Base-by-base conservation (phyloP, 352 stramenopile species). In the Halophytophthora polymorphica region DNA sequence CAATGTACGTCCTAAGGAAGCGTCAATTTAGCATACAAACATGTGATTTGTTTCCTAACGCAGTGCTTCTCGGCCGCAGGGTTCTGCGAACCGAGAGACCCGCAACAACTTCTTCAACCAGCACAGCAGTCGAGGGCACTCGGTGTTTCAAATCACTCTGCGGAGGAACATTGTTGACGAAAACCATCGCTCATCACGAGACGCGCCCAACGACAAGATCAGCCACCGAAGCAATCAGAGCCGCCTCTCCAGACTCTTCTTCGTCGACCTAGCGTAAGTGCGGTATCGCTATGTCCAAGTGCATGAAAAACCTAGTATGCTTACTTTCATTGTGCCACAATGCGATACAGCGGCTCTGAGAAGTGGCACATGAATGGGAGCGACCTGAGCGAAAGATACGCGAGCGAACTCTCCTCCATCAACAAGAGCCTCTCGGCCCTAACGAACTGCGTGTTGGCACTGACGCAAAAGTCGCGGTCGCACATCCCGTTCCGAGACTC, bases 41-140 rank as follows among this genome's bases (percentile, higher is more conserved):
- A 7, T 38, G 3, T 15, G 15, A 44, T 25, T 6, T 15, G 34
- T 45, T 22, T 18, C 1, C 2, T 57, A 7, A 48, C 19, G 5
- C 17, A 39, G 21, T 12, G 25, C 35, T 49, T 8, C 18, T 42
- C 33, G 38, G 42, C 6, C 25, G 21, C 41, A 88, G 74, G 78
- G 78, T 6, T 89, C 73, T 2, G 42, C 71, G 50, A 82, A 89
- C 51, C 71, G 75, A 35, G 75, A 89, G 54, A 73, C 86, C 2
- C 73, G 78, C 22, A 75, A 89, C 51, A 89, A 89, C 41, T 38
- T 89, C 5, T 87, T 86, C 66, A 87, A 86, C 53, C 73, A 88
- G 42, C 71, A 79, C 53, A 86, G 71, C 22, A 85, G 72, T 36
- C 74, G 71, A 46, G 81, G 81, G 1, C 78, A 91, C 53, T 78